These are phyloP conservation scores for Aphelidium insulamus DNA, from an alignment of 371 early-diverging fungal species.

Conservation along the genomic window DNA sequence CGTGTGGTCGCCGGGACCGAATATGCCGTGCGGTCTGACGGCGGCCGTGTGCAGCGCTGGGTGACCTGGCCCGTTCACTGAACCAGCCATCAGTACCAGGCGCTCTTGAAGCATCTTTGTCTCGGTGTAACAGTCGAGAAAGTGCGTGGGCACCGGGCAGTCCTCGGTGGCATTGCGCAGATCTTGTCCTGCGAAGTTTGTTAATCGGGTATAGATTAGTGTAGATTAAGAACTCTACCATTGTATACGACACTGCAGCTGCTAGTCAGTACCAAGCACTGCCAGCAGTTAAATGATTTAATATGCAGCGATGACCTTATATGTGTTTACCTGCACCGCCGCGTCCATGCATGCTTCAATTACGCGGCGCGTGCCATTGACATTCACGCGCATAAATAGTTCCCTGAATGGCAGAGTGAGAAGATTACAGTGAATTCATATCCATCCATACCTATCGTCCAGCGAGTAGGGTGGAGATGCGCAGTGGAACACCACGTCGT, in stretches of 20 bases:
- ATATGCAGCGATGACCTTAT: no score
- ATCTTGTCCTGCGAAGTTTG: no score
- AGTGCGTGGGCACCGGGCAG: conserved; percentile 36
- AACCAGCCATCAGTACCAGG: conserved; percentile 48
- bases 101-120: conserved; percentile 60
- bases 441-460: no score
- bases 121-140: conserved; percentile 75
- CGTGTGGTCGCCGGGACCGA: conserved; percentile 75
- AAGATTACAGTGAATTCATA: no score
- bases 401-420: conserved; percentile 14
- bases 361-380: conserved; percentile 66
- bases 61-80: conserved; percentile 31
- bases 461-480: conserved; percentile 69
- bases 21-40: conserved; percentile 74
- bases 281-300: no score
- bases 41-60: conserved; percentile 43
- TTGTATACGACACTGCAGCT: conserved; percentile 72
- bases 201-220: no score
- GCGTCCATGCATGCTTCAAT: conserved; percentile 46
- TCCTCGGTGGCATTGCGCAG: conserved; percentile 68
- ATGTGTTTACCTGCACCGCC: conserved; percentile 36
- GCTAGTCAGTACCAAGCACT: conserved; percentile 64
- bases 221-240: no score
- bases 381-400: conserved; percentile 49
- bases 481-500: conserved; percentile 78